Percentiles rank a stretch among this genome's conserved stretches.
Evolutionary conservation across 148 eudicot species (phyloP).

Genomic region (Rheum nobile): DNA sequence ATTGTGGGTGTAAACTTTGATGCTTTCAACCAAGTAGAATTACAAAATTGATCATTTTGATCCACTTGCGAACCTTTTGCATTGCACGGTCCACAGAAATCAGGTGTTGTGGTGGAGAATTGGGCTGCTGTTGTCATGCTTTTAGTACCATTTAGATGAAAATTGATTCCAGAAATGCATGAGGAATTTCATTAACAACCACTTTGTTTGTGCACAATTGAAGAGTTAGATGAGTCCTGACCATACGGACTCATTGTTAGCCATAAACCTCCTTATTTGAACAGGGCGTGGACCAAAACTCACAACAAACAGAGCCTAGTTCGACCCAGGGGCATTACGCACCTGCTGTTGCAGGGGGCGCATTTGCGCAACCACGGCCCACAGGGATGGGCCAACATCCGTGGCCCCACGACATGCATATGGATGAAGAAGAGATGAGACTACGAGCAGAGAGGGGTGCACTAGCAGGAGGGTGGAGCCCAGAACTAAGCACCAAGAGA

Average conservation of each 20-base stretch:
- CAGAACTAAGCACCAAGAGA: conserved; percentile 58
- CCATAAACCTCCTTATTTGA: background rate
- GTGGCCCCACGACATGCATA: conserved; percentile 32
- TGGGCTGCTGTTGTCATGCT: background rate
- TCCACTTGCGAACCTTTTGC: background rate
- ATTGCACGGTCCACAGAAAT: background rate
- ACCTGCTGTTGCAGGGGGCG: conserved; percentile 67
- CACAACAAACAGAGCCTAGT: conserved; percentile 36
- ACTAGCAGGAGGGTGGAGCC: conserved; percentile 81
- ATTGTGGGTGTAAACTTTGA: background rate
- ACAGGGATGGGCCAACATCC: conserved; percentile 68
- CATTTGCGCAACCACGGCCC: conserved; percentile 63
- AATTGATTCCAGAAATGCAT: background rate
- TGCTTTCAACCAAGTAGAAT: background rate
- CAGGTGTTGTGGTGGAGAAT: background rate
- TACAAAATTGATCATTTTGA: background rate
- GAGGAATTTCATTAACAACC: background rate
- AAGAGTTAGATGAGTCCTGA: background rate
- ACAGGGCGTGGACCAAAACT: conserved; percentile 28
- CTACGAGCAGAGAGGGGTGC: conserved; percentile 60
- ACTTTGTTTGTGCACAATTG: background rate
- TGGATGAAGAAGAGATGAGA: conserved; percentile 66
- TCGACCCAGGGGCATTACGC: conserved; percentile 65
- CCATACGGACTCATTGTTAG: background rate
- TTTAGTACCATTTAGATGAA: background rate